A percentile compares a stretch with the other conserved stretches of the same genome.
These are phyloP conservation scores for Oenanthe sinensis DNA, from an alignment of 129 eudicot species.

Conservation along the genomic window DNA sequence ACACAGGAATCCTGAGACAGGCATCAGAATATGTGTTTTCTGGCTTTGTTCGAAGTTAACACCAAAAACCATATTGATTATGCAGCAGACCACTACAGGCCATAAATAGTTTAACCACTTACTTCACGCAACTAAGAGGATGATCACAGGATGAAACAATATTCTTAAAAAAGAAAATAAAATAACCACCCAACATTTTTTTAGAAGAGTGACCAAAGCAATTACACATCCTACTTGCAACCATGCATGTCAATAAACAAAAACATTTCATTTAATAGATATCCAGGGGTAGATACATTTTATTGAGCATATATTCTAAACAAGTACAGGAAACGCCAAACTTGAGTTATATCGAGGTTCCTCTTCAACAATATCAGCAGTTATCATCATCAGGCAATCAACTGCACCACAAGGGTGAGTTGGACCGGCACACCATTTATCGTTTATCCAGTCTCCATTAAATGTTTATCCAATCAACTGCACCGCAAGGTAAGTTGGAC, in stretches of 20 bases:
- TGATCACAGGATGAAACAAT: too few species aligned
- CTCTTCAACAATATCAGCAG: background rate
- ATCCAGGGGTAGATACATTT: background rate
- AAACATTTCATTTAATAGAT: background rate
- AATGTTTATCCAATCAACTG: background rate
- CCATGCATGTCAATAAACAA: background rate
- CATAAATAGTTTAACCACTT: too few species aligned
- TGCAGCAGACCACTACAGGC: too few species aligned
- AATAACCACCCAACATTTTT: background rate
- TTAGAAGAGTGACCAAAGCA: background rate
- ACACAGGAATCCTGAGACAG: too few species aligned
- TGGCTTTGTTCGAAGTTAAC: too few species aligned
- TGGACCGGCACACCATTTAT: background rate
- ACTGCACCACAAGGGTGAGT: background rate
- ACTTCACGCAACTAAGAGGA: too few species aligned
- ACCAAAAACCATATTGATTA: too few species aligned
- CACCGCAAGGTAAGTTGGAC: background rate
- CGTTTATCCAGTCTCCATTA: background rate
- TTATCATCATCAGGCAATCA: background rate
- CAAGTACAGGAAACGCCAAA: background rate
- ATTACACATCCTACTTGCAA: too few species aligned
- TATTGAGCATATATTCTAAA: background rate
- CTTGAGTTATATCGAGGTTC: background rate
- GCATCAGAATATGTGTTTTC: too few species aligned
- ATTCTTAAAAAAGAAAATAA: too few species aligned